Evolutionary conservation across 441 rosid genomes (phyloP), one percentile per base, ranked within the genome.

Genomic region (Raphanus hybrid): DNA sequence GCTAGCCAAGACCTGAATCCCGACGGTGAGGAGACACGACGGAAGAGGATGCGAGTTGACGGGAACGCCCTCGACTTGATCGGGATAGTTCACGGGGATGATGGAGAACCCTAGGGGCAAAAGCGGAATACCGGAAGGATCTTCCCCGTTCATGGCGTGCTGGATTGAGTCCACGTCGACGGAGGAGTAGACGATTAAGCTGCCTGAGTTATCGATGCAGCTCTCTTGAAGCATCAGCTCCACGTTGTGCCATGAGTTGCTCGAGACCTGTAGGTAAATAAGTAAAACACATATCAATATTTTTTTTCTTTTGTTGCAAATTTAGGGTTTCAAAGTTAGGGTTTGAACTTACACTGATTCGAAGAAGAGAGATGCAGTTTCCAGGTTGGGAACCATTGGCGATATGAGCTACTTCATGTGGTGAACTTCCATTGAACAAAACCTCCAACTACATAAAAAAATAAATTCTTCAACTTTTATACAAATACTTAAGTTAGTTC

Each of bases 371-470:
- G 65, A 94, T 90, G 87, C 92, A 88, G 32, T 92, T 92, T 73
- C 98, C 97, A 15, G 90, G 97, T 86, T 92, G 93, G 66, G 97
- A 86, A 45, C 97, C 97, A 67, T 90, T 89, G 5, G 97, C 98
- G 10, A 94, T 91, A 76, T 92, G 97, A 81, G 97, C 97, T 54
- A 94, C 92, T 76, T 94, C 98, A 29, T 88, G 92, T 23, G 93
- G 85, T 8, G 95, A 81, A 64, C 85, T 91, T 48, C 97, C 97
- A 84, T 87, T 94, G 45, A 91, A 88, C 82, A 94, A 81, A 72
- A 87, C 85, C 81, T 91, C 97, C 7, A 92, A 77, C 93, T 39
- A 50, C 8, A 23, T 23, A n/a, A 23, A 23, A 1, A 23, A 23
- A 23, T 23, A 23, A 23, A 23, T 23, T 23, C 26, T 20, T 23